Evolutionary conservation across 352 stramenopile species (phyloP).

Genomic region (Thraustochytrium striatum): DNA sequence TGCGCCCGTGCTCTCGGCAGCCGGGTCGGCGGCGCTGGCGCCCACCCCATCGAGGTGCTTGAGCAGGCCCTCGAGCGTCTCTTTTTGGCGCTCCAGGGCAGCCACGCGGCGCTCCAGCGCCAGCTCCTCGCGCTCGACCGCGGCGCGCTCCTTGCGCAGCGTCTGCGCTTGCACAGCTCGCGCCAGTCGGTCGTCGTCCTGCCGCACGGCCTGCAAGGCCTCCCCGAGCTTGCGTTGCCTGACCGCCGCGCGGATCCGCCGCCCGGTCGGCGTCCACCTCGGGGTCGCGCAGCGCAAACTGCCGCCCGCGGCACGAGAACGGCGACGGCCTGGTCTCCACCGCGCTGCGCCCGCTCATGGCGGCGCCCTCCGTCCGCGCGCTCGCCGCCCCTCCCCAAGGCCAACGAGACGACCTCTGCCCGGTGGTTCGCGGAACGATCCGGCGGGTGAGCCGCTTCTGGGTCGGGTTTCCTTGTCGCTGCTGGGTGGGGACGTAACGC

Average conservation of each 20-base stretch:
- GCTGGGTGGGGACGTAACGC: too few relatives aligned
- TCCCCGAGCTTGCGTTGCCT: background rate
- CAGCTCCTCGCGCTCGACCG: slow-evolving; percentile 20
- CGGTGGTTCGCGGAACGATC: too few relatives aligned
- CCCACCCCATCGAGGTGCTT: slow-evolving; percentile 20
- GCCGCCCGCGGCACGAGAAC: slow-evolving; percentile 24
- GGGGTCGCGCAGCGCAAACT: slow-evolving; percentile 41
- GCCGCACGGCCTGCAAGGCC: background rate
- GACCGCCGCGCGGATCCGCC: background rate
- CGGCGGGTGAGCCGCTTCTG: too few relatives aligned
- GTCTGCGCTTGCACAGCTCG: background rate
- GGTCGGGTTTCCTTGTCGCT: too few relatives aligned
- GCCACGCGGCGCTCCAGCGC: background rate
- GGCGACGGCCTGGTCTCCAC: slow-evolving; percentile 36
- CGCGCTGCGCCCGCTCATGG: background rate
- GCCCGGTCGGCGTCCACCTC: background rate
- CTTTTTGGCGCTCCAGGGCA: slow-evolving; percentile 23
- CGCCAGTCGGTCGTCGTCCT: background rate
- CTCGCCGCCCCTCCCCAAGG: too few relatives aligned
- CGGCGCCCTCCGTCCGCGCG: background rate
- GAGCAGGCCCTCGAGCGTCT: slow-evolving; percentile 26
- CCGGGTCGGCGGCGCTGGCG: too few relatives aligned
- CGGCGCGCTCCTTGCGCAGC: background rate
- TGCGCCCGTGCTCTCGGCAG: too few relatives aligned
- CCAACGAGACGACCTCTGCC: too few relatives aligned